Conservation (phyloP, 225 moss, liverwort and hornwort species). For the Bryoerythrophyllum caledonicum region DNA sequence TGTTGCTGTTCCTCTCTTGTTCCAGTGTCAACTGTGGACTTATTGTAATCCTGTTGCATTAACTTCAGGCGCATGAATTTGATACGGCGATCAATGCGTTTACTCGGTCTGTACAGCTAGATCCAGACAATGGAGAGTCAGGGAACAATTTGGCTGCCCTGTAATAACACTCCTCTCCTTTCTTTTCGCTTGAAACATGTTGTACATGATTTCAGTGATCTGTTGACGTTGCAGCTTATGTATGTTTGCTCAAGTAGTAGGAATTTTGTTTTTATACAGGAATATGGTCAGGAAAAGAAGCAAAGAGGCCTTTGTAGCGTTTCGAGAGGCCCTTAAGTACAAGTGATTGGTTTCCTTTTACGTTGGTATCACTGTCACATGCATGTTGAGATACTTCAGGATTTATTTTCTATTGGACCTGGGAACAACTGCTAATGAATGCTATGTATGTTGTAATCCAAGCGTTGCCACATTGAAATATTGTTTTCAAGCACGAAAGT, state of each 20-base stretch:
- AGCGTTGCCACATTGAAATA: no score
- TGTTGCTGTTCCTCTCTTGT: neutral
- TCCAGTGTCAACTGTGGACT: conserved; percentile 6
- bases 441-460: no score
- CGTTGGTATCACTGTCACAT: neutral
- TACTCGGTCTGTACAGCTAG: conserved; percentile 92
- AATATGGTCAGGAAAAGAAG: conserved; percentile 91
- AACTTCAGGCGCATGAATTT: conserved; percentile 67
- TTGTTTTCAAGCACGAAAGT: no score
- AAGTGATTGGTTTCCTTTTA: conserved; percentile 46
- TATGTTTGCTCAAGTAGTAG: conserved; percentile 12
- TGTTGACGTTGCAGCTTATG: neutral
- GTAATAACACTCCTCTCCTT: conserved; percentile 38
- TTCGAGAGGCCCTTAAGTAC: conserved; percentile 91
- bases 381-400: neutral
- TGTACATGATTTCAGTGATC: neutral
- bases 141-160: conserved; percentile 98
- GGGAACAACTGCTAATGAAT: no score
- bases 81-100: conserved; percentile 83
- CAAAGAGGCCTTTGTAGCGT: conserved; percentile 96
- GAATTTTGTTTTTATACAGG: conserved; percentile 36
- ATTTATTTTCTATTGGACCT: neutral
- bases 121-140: conserved; percentile 96
- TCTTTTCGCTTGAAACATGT: neutral
- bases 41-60: conserved; percentile 1